These are phyloP conservation scores for Cordyceps farinosa DNA, from an alignment of 2,329 filamentous ascomycete species.

Conservation along the genomic window DNA sequence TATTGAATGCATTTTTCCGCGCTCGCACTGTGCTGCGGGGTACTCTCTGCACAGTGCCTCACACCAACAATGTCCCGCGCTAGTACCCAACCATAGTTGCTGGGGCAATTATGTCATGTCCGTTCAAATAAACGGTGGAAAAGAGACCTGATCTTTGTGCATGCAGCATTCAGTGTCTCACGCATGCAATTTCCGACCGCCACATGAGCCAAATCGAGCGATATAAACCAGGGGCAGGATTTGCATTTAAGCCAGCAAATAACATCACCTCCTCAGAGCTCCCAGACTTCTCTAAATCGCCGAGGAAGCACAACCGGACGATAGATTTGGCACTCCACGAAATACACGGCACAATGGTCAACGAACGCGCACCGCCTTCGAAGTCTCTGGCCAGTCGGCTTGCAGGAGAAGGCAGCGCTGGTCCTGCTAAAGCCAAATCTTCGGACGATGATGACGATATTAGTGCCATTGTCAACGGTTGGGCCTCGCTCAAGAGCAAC, in stretches of 20 bases:
- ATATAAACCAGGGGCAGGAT: conserved; percentile 29
- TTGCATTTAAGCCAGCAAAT: conserved; percentile 32
- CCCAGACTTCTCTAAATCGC: conserved; percentile 22
- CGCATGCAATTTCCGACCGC: neutral
- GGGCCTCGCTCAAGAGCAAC: conserved; percentile 27
- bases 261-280: conserved; percentile 27
- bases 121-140: conserved; percentile 22
- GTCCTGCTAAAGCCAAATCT: neutral
- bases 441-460: conserved; percentile 30
- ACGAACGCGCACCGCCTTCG: conserved; percentile 43
- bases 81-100: conserved; percentile 24
- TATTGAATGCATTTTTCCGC: neutral
- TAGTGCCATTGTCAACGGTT: conserved; percentile 30
- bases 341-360: conserved; percentile 39
- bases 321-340: conserved; percentile 21
- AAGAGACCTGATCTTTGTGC: conserved; percentile 18
- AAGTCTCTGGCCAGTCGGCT: conserved; percentile 35
- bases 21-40: conserved; percentile 15
- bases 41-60: conserved; percentile 19
- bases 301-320: conserved; percentile 15
- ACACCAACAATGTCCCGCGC: conserved; percentile 10
- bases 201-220: conserved; percentile 21
- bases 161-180: conserved; percentile 17
- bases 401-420: conserved; percentile 29
- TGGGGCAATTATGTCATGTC: conserved; percentile 30